Evolutionary conservation across 495 filamentous ascomycete genomes (phyloP).

Genomic region (Aspergillus indologenus): DNA sequence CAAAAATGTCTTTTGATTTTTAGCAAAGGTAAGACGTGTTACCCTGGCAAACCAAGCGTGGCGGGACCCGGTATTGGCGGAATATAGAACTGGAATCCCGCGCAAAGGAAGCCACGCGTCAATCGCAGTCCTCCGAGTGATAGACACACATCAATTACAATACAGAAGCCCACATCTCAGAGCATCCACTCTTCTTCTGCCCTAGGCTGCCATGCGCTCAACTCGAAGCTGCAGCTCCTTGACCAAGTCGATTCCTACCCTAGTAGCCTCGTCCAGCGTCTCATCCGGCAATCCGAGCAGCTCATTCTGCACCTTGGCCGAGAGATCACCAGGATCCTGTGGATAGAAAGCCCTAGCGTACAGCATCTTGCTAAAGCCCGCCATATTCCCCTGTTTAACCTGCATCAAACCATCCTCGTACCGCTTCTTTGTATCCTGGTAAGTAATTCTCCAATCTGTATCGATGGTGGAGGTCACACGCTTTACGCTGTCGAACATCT

Average conservation of each 20-base stretch:
- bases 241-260: slow-evolving; percentile 35
- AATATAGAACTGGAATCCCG: too few relatives aligned
- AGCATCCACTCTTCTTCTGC: too few relatives aligned
- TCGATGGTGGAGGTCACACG: slow-evolving; percentile 49
- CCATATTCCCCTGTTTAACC: slow-evolving; percentile 42
- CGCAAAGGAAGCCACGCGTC: too few relatives aligned
- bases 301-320: slow-evolving; percentile 43
- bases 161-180: too few relatives aligned
- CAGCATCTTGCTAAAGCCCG: slow-evolving; percentile 49
- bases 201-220: slow-evolving; percentile 27
- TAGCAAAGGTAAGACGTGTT: too few relatives aligned
- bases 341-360: slow-evolving; percentile 53
- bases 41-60: too few relatives aligned
- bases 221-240: slow-evolving; percentile 18
- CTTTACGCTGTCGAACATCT: slow-evolving; percentile 53
- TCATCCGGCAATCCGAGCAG: slow-evolving; percentile 53
- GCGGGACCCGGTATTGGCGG: too few relatives aligned
- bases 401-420: slow-evolving; percentile 42
- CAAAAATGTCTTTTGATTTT: too few relatives aligned
- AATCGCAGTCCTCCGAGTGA: too few relatives aligned
- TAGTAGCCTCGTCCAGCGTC: slow-evolving; percentile 54
- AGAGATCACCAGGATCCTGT: slow-evolving; percentile 36
- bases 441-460: slow-evolving; percentile 53
- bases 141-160: too few relatives aligned
- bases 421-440: slow-evolving; percentile 42